Base-by-base conservation (phyloP, 2,329 filamentous ascomycete species). In the Pseudogymnoascus sp. region DNA sequence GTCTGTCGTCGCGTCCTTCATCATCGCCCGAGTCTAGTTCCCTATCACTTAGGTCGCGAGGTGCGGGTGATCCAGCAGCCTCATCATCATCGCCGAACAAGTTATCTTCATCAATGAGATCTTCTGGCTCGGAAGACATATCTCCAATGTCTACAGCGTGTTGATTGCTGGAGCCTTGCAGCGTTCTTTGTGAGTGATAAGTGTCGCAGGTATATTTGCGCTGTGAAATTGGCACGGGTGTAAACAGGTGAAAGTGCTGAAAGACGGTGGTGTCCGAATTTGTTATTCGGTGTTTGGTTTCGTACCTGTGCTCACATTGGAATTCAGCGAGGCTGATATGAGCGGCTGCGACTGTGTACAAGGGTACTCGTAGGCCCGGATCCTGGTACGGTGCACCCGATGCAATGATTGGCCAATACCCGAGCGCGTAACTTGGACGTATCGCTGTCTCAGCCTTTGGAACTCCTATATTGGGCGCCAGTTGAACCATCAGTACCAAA, bases 21-120 rank as follows among this genome's bases (percentile, higher is more conserved):
- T 86, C 86, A 70, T 85, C 80, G 63, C 85, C 81, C 59, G 86
- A 81, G 67, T 83, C 82, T 66, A 85, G 74, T 69, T 87, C 85
- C 63, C 85, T 82, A 67, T 88, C 81, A 65, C 82, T 80, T 42
- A 83, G 73, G 64, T 77, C 73, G 63, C 78, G 77, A 52, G 42
- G 9, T 12, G 18, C 58, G 1, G 37, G 35, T 59, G 33, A 59
- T 59, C 35, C 58, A 59, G 60, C 63, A 36, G 63, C 66, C 4
- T 73, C 75, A 40, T 77, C 82, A 60, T 80, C 82, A 62, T 85
- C 83, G 60, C 83, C 84, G 64, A 87, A 87, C 52, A 87, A 78
- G 69, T 87, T 84, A 69, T 84, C 84, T 63, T 76, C 80, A 62
- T 84, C 82, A 33, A 76, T 74, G 59, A 74, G 67, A 25, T 73